phyloP scores from a whole-genome alignment of 495 filamentous ascomycete species.

The Daldinia concentrica region DNA sequence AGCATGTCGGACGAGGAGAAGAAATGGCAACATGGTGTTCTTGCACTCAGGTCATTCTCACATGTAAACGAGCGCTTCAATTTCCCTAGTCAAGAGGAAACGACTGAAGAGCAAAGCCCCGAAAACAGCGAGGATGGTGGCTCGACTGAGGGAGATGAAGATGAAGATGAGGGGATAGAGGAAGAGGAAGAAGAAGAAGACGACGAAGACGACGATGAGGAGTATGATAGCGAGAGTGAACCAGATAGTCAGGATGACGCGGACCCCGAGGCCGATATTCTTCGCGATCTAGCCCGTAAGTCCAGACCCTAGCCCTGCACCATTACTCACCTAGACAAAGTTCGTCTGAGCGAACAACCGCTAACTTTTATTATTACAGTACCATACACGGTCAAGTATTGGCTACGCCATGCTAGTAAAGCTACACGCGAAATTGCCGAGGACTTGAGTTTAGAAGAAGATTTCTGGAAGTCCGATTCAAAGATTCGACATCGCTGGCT shows the following conservation, averaged over 20 bases:
- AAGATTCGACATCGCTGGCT: conserved; percentile 49
- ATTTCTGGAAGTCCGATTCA: conserved; percentile 49
- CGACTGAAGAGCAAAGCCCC: conserved; percentile 1
- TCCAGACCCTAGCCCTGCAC: neutral
- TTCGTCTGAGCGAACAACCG: neutral
- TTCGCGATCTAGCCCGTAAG: conserved; percentile 34
- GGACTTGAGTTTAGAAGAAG: conserved; percentile 45
- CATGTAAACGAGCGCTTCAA: conserved; percentile 46
- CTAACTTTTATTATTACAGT: conserved; percentile 23
- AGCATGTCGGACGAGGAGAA: conserved; percentile 48
- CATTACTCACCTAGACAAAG: neutral
- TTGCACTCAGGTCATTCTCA: conserved; percentile 48
- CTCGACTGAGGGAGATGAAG: neutral
- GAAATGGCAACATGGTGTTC: conserved; percentile 53
- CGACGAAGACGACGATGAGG: conserved; percentile 24
- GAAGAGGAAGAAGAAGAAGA: conserved; percentile 17
- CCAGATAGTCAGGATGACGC: conserved; percentile 17
- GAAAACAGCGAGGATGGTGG: conserved; percentile 9
- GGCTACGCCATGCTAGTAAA: conserved; percentile 51
- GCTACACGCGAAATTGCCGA: conserved; percentile 52
- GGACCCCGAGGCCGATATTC: conserved; percentile 39
- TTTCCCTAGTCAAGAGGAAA: conserved; percentile 17
- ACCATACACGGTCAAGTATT: conserved; percentile 51
- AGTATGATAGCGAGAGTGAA: conserved; percentile 29
- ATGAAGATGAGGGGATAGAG: conserved; percentile 16